Conservation (phyloP, 108 stramenopile genomes). For the Bacterosira constricta region DNA sequence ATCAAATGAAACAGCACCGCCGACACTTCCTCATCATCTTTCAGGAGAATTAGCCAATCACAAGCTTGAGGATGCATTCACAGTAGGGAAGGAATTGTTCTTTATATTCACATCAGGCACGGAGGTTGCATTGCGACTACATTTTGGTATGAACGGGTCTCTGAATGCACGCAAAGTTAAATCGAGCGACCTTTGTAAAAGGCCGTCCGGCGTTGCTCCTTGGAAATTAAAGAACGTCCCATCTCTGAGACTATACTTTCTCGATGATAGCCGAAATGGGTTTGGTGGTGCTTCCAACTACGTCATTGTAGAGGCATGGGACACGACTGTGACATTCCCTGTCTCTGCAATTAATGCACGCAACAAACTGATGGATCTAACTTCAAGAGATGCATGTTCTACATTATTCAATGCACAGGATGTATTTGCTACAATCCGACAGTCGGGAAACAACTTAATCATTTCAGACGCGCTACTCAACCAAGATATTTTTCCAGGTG, state of each 20-base stretch:
- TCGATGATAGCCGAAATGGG: conserved; percentile 1
- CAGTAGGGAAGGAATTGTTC: conserved; percentile 74
- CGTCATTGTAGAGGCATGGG: conserved; percentile 47
- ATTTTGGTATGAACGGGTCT: conserved; percentile 74
- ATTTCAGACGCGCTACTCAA: conserved; percentile 67
- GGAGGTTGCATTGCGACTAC: conserved; percentile 59
- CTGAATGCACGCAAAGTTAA: conserved; percentile 28
- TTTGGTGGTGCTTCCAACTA: not conserved
- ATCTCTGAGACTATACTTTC: conserved; percentile 36
- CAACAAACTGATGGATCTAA: conserved; percentile 44
- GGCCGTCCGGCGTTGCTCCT: conserved; percentile 16
- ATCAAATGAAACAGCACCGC: conserved; percentile 6
- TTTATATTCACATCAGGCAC: conserved; percentile 44
- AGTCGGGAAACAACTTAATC: conserved; percentile 21
- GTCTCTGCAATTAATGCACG: conserved; percentile 49
- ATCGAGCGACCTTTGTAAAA: conserved; percentile 1
- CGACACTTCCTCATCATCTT: not conserved
- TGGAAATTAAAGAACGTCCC: conserved; percentile 44
- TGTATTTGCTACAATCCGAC: conserved; percentile 44
- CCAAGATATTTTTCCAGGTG: conserved; percentile 63
- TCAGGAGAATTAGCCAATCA: conserved; percentile 16
- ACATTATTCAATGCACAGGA: conserved; percentile 44
- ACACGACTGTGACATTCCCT: conserved; percentile 32
- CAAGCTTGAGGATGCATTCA: conserved; percentile 46
- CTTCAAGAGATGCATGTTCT: conserved; percentile 48